A percentile compares a stretch with the other conserved stretches of the same genome.
phyloP scores from a whole-genome alignment of 208 protist species.

The Histomonas meleagridis region DNA sequence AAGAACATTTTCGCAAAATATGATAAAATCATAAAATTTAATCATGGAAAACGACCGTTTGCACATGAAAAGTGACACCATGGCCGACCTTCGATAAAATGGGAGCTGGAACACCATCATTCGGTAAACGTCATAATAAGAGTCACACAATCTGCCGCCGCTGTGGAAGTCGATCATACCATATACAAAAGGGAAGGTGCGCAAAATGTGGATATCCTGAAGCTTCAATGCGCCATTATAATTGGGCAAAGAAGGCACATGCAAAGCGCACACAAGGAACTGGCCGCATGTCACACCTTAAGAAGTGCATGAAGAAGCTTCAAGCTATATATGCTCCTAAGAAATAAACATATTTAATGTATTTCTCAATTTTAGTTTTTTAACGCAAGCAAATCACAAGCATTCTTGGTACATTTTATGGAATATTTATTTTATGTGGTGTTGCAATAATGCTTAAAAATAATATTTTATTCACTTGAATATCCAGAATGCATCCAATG shows the following conservation, averaged over 20 bases:
- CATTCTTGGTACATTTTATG: too few relatives aligned
- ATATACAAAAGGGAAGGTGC: constrained; percentile 36
- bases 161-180: constrained; percentile 34
- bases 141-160: constrained; percentile 39
- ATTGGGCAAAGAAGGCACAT: constrained; percentile 39
- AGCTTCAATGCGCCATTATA: constrained; percentile 39
- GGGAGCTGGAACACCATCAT: constrained; percentile 37
- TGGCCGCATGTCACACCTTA: constrained; percentile 28
- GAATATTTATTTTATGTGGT: too few relatives aligned
- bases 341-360: not conserved
- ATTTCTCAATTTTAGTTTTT: too few relatives aligned
- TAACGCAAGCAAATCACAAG: too few relatives aligned
- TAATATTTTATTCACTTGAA: too few relatives aligned
- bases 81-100: not conserved
- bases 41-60: too few relatives aligned
- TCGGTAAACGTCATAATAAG: constrained; percentile 39
- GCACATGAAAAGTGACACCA: too few relatives aligned
- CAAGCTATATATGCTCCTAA: constrained; percentile 31
- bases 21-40: too few relatives aligned
- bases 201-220: constrained; percentile 38
- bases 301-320: not conserved
- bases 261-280: not conserved
- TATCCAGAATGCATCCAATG: too few relatives aligned
- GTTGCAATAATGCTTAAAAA: too few relatives aligned
- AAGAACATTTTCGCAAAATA: too few relatives aligned